Evolutionary conservation across 768 basidiomycete genomes (phyloP).

Genomic region (Suillus alpinus): DNA sequence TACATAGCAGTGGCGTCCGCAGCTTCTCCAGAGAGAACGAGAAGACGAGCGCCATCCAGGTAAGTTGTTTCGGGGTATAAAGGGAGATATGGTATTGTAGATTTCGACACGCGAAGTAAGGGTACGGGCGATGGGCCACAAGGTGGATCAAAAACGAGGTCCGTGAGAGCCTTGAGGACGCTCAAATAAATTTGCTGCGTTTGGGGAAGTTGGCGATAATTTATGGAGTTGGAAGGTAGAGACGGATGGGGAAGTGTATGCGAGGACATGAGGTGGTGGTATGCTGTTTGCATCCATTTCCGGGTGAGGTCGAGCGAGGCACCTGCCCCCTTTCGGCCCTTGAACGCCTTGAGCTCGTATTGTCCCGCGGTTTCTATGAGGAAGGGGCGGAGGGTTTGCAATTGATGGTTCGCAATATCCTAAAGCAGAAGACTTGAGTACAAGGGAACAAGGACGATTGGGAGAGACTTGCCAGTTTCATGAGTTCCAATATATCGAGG

Average conservation of each 20-base stretch:
- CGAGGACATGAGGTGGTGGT: constrained; percentile 41
- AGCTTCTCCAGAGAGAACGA: constrained; percentile 65
- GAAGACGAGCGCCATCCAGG: constrained; percentile 72
- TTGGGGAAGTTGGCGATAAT: constrained; percentile 45
- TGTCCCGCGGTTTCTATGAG: constrained; percentile 75
- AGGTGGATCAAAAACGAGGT: constrained; percentile 62
- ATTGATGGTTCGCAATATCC: constrained; percentile 97
- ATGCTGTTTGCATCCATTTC: constrained; percentile 61
- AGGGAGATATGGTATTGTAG: constrained; percentile 33
- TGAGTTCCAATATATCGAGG: constrained; percentile 88
- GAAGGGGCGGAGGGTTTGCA: constrained; percentile 89
- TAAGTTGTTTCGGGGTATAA: constrained; percentile 76
- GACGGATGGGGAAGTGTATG: constrained; percentile 43
- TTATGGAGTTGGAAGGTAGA: constrained; percentile 39
- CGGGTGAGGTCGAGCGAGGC: constrained; percentile 54
- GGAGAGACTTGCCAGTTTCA: constrained; percentile 78
- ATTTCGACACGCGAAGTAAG: constrained; percentile 27
- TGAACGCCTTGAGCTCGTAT: constrained; percentile 79
- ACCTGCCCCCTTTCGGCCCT: constrained; percentile 46
- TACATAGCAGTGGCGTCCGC: constrained; percentile 72
- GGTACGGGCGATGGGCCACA: constrained; percentile 14
- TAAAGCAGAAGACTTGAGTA: constrained; percentile 33
- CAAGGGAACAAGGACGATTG: constrained; percentile 12
- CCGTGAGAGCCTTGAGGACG: constrained; percentile 57
- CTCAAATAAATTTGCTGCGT: constrained; percentile 47